Evolutionary conservation across 768 basidiomycete species (phyloP).

Genomic region (Hypsizygus marmoreus): DNA sequence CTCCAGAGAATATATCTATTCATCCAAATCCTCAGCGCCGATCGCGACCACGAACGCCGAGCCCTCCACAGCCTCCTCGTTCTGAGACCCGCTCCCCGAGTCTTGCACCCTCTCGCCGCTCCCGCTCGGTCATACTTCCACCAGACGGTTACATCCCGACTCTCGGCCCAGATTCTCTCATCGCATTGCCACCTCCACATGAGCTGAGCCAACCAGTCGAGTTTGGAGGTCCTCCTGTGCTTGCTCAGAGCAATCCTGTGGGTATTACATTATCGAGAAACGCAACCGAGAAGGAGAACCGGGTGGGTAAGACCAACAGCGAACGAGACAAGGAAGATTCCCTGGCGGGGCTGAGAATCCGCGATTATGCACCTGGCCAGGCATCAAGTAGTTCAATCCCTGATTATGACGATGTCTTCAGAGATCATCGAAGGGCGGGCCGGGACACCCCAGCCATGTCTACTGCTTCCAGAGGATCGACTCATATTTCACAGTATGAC

Average conservation of each 20-base stretch:
- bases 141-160: conserved; percentile 55
- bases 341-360: conserved; percentile 5
- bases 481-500: conserved; percentile 38
- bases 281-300: neutral
- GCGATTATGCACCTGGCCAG: neutral
- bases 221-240: neutral
- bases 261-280: neutral
- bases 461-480: conserved; percentile 32
- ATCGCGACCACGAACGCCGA: neutral
- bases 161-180: conserved; percentile 37
- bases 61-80: conserved; percentile 7
- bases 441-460: conserved; percentile 23
- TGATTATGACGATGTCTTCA: conserved; percentile 8
- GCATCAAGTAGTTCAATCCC: too few species aligned
- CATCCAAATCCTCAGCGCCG: conserved; percentile 5
- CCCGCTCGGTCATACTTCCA: conserved; percentile 34
- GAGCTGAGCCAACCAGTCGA: conserved; percentile 36
- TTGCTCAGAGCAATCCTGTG: neutral
- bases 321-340: conserved; percentile 9
- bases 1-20: conserved; percentile 19
- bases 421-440: conserved; percentile 3
- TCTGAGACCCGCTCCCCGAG: conserved; percentile 15
- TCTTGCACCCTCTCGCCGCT: conserved; percentile 14
- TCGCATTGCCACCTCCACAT: conserved; percentile 53
- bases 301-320: neutral